Evolutionary conservation across 352 stramenopile species (phyloP).

Genomic region (Phytophthora fragariaefolia): DNA sequence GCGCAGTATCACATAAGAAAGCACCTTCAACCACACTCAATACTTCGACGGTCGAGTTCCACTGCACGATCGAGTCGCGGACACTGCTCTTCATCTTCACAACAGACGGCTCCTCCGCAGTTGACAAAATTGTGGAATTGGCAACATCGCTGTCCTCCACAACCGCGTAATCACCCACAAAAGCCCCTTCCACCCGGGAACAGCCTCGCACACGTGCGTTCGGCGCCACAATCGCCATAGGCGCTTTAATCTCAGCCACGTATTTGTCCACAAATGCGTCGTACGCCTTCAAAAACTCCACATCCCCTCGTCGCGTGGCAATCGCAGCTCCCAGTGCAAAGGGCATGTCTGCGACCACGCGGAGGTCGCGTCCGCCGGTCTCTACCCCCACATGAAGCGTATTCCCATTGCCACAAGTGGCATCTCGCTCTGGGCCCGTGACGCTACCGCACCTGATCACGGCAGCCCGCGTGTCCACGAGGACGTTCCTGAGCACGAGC

Average conservation of each 20-base stretch:
- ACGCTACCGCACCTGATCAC: conserved; percentile 79
- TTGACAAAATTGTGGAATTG: conserved; percentile 76
- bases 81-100: conserved; percentile 72
- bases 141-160: conserved; percentile 69
- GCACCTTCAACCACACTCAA: conserved; percentile 69
- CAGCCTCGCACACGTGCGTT: conserved; percentile 70
- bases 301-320: conserved; percentile 48
- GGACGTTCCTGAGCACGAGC: conserved; percentile 51
- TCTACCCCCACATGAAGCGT: conserved; percentile 84
- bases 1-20: conserved; percentile 82
- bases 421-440: conserved; percentile 24
- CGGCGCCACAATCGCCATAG: conserved; percentile 58
- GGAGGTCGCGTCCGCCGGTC: conserved; percentile 75
- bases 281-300: conserved; percentile 50
- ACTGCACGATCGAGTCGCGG: conserved; percentile 71
- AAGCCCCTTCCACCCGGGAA: conserved; percentile 61
- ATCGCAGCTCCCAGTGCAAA: conserved; percentile 64
- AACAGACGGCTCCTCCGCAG: conserved; percentile 44
- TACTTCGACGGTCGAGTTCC: conserved; percentile 66
- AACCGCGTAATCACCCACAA: conserved; percentile 65
- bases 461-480: conserved; percentile 55
- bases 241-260: conserved; percentile 43
- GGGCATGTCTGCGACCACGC: conserved; percentile 73
- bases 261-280: conserved; percentile 63
- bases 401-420: conserved; percentile 60